Evolutionary conservation across 441 rosid species (phyloP).

Genomic region (Populus hybrid): DNA sequence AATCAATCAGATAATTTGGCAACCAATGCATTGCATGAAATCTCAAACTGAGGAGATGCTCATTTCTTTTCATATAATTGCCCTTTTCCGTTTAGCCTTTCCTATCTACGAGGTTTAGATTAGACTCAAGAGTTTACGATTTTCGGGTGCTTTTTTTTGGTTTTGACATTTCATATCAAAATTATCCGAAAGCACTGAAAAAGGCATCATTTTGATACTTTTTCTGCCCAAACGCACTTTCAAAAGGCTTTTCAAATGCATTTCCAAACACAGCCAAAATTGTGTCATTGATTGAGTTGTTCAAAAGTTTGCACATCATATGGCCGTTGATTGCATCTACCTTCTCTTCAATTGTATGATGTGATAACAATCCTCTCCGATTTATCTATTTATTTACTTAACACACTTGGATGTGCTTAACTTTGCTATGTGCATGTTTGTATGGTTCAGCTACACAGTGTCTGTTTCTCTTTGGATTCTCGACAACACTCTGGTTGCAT

Average conservation of each 20-base stretch:
- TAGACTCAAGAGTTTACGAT: neutral
- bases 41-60: neutral
- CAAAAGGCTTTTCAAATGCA: neutral
- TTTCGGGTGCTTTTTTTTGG: neutral
- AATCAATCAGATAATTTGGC: too few relatives aligned
- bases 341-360: neutral
- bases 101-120: neutral
- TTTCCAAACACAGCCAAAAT: neutral
- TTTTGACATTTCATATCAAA: neutral
- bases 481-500: conserved; percentile 18
- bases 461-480: neutral
- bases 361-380: neutral
- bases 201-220: neutral
- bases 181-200: neutral
- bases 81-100: neutral
- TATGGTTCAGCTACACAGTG: neutral
- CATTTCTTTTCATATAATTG: neutral
- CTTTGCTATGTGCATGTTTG: neutral
- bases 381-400: too few relatives aligned
- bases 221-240: neutral
- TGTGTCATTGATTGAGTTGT: neutral
- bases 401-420: too few relatives aligned
- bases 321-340: neutral
- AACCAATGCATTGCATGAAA: neutral
- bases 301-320: neutral